A percentile compares a stretch with the other conserved stretches of the same genome.
Conservation (phyloP, 768 basidiomycete species). For the Boletales sp. region DNA sequence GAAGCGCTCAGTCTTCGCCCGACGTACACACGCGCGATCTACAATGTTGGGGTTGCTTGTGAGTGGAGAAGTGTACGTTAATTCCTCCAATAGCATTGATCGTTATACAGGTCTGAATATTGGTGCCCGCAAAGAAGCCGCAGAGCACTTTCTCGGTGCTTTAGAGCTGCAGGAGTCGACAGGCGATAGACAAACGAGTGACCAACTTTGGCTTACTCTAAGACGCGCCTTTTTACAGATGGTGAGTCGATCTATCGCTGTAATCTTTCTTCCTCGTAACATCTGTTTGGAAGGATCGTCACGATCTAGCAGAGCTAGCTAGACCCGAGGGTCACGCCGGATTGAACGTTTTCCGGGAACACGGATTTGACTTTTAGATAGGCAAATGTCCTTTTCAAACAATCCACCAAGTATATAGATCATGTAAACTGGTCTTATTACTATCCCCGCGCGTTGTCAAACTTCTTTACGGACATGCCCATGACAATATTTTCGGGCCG, state of each 20-base stretch:
- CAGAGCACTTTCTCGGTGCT: slow-evolving; percentile 91
- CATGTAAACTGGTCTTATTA: too few relatives aligned
- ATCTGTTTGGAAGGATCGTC: slow-evolving; percentile 53
- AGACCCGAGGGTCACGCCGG: slow-evolving; percentile 56
- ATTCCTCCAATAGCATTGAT: slow-evolving; percentile 4
- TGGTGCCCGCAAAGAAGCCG: slow-evolving; percentile 91
- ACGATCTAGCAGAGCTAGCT: slow-evolving; percentile 77
- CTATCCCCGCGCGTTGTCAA: neutral
- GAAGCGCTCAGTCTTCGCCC: slow-evolving; percentile 88
- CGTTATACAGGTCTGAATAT: slow-evolving; percentile 79
- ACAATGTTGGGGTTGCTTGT: slow-evolving; percentile 98
- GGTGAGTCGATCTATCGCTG: slow-evolving; percentile 39
- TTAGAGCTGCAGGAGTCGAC: slow-evolving; percentile 72
- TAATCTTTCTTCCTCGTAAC: neutral
- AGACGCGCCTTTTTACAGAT: slow-evolving; percentile 75
- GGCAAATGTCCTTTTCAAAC: neutral
- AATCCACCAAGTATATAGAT: neutral
- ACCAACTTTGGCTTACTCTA: slow-evolving; percentile 88
- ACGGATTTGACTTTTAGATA: slow-evolving; percentile 86
- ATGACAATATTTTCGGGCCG: too few relatives aligned
- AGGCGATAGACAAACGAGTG: slow-evolving; percentile 64
- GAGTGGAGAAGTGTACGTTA: slow-evolving; percentile 30
- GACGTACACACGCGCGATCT: slow-evolving; percentile 95
- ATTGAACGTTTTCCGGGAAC: slow-evolving; percentile 70
- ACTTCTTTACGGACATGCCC: neutral